Conservation (phyloP, 305 asterid species). For the Fraxinus sp. region DNA sequence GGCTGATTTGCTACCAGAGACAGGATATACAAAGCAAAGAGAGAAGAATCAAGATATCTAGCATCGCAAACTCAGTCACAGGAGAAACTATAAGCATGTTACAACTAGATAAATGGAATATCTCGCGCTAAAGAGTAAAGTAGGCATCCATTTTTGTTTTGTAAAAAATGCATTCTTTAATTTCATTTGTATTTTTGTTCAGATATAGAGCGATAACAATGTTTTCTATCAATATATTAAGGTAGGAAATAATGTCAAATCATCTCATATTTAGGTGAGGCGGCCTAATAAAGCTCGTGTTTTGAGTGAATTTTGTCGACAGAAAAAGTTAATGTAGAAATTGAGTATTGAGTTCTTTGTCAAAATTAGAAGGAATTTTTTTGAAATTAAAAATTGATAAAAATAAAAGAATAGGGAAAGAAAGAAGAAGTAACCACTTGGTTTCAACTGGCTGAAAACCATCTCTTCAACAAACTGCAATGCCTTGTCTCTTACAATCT, state of each 20-base stretch:
- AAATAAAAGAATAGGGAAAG: neutral
- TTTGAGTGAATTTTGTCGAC: neutral
- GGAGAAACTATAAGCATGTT: neutral
- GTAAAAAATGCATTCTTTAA: neutral
- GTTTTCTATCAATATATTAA: neutral
- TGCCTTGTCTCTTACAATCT: conserved; percentile 36
- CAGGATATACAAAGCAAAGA: neutral
- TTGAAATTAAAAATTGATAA: neutral
- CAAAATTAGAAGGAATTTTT: neutral
- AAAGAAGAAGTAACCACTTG: neutral
- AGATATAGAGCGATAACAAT: neutral
- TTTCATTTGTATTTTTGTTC: neutral
- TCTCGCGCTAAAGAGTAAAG: neutral
- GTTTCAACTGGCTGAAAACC: neutral
- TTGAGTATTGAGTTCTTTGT: neutral
- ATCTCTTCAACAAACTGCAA: conserved; percentile 17
- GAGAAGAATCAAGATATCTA: neutral
- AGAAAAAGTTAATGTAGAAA: neutral
- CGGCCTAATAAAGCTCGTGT: neutral
- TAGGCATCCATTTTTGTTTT: neutral
- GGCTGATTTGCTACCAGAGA: neutral
- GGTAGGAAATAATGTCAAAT: neutral
- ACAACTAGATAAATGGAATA: neutral
- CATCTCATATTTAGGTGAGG: neutral
- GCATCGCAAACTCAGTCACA: neutral